Conservation (phyloP, 805 yeast genomes). For the Kodamaea leandrae region DNA sequence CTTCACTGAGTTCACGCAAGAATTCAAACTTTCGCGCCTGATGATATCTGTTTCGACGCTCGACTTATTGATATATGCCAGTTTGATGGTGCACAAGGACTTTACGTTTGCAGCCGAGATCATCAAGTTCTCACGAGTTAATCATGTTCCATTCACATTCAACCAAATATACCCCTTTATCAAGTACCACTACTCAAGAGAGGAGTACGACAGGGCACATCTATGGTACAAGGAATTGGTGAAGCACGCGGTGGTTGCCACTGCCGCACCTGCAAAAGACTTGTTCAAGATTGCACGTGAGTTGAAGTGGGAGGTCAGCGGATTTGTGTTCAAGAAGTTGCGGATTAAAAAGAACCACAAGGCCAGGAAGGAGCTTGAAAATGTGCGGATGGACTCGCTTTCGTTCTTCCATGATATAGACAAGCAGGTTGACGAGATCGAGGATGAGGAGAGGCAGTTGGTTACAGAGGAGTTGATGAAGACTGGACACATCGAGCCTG, state of each 20-base stretch:
- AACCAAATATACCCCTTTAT: conserved; percentile 41
- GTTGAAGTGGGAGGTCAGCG: conserved; percentile 35
- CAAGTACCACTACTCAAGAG: conserved; percentile 30
- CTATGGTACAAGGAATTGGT: conserved; percentile 38
- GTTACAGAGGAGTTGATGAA: conserved; percentile 23
- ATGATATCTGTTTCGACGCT: conserved; percentile 22
- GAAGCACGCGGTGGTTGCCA: conserved; percentile 29
- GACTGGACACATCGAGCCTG: conserved; percentile 5
- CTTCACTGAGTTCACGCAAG: conserved; percentile 21
- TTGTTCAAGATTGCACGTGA: conserved; percentile 34
- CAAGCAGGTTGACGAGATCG: conserved; percentile 10
- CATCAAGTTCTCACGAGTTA: conserved; percentile 24
- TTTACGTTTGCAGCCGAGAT: conserved; percentile 31
- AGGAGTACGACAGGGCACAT: conserved; percentile 31
- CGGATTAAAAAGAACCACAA: conserved; percentile 23
- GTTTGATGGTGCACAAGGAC: conserved; percentile 33
- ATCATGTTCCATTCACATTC: conserved; percentile 34
- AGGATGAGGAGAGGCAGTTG: conserved; percentile 9
- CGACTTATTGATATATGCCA: conserved; percentile 31
- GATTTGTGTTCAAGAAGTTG: conserved; percentile 29
- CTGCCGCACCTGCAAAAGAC: conserved; percentile 25
- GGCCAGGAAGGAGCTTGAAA: conserved; percentile 17
- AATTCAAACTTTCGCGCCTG: conserved; percentile 13
- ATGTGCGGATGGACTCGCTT: conserved; percentile 18
- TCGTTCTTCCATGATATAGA: conserved; percentile 13